A percentile compares a stretch with the other conserved stretches of the same genome.
These are phyloP conservation scores for Cladorrhinum sp. DNA, from an alignment of 2,329 filamentous ascomycete genomes.

Conservation along the genomic window DNA sequence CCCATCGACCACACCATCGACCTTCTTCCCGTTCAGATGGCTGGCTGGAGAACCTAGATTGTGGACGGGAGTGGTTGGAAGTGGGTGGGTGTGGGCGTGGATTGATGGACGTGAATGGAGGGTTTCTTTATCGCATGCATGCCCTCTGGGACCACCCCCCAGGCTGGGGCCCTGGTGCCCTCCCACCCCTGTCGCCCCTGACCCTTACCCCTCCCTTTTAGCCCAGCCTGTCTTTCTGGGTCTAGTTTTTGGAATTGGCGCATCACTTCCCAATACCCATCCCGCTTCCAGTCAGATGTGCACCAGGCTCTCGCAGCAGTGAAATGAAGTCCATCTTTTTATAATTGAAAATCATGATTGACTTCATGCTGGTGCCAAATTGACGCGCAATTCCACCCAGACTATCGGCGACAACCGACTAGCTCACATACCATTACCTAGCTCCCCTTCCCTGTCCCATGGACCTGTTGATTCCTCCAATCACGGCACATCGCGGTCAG, in stretches of 20 bases:
- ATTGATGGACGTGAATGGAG: neutral
- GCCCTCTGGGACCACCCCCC: neutral
- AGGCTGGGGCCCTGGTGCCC: neutral
- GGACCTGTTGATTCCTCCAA: neutral
- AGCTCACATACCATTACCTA: neutral
- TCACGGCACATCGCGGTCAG: neutral
- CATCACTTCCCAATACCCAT: neutral
- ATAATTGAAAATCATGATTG: neutral
- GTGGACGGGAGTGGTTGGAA: neutral
- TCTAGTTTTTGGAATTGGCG: slow-evolving; percentile 13
- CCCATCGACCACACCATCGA: neutral
- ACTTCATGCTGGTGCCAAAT: slow-evolving; percentile 14
- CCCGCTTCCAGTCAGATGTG: neutral
- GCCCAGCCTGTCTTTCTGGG: neutral
- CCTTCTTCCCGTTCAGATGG: neutral
- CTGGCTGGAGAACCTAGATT: neutral
- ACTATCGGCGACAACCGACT: neutral
- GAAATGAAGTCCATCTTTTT: slow-evolving; percentile 16
- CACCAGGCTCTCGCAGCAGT: slow-evolving; percentile 4
- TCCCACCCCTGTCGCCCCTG: neutral
- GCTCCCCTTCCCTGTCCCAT: neutral
- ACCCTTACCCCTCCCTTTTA: neutral
- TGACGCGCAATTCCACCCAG: neutral
- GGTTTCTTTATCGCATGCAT: neutral
- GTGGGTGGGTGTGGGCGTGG: neutral